Base-by-base conservation (phyloP, 2,329 filamentous ascomycete species). In the Hymenoscyphus fructigenus region DNA sequence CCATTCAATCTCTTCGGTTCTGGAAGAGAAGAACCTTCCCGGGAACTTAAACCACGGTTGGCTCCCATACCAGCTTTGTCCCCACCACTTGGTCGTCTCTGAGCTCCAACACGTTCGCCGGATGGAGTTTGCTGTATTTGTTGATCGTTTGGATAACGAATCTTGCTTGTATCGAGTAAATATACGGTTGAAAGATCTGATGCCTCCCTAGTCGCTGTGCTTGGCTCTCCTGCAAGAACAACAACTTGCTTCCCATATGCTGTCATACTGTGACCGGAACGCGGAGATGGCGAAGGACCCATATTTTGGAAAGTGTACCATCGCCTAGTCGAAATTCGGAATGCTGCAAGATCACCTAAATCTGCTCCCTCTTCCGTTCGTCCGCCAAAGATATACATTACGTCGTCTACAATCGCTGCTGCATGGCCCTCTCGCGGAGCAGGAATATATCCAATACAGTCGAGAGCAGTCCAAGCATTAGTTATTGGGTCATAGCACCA, bases 281-380 rank as follows among this genome's bases (percentile, higher is more conserved):
- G 86, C 36, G 95, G 89, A 2, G 93, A 97, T 0, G 95, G 95
- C 0, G 93, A 96, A 2, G 93, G 93, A 0, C 95, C 95, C 95
- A 99, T 99, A 75, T 99, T 99, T 75, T 99, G 95, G 79, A 99
- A 99, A 41, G 95, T 99, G 77, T 98, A 99, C 95, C 95, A 99
- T 66, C 95, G 87, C 69, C 92, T 88, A 12, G 93, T 93, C 0
- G 90, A 87, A 71, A 91, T 91, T 59, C 88, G 84, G 77, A 92
- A 92, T 10, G 95, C 95, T 2, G 95, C 94, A 55, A 99, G 83
- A 77, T 99, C 95, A 38, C 94, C 95, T 3, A 99, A 81, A 76
- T 99, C 95, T 32, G 89, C 87, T 1, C 95, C 95, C 71, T 98
- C 93, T 75, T 97, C 92, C 0, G 93, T 97, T 66, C 95, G 90